phyloP scores from a whole-genome alignment of 495 filamentous ascomycete genomes.

The Neurospora sp. region DNA sequence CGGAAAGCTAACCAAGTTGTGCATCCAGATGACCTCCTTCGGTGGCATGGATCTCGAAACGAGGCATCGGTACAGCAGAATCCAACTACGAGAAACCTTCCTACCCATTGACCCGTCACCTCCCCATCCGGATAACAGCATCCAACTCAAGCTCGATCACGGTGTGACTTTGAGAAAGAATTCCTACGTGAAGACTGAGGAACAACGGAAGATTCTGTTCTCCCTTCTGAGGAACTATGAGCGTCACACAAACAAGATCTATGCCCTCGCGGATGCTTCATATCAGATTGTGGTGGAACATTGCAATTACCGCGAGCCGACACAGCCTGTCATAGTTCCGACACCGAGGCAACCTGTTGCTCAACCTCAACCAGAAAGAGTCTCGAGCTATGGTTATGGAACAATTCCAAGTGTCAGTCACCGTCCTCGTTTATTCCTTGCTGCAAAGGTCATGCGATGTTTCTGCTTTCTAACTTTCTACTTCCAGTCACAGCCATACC shows the following conservation, averaged over 20 bases:
- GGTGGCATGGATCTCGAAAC: background rate
- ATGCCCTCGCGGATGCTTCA: background rate
- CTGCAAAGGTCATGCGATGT: no score
- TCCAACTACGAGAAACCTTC: background rate
- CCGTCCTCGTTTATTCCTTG: no score
- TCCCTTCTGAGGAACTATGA: background rate
- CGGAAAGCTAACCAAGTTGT: background rate
- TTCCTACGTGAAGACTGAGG: background rate
- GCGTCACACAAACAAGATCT: background rate
- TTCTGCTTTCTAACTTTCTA: background rate
- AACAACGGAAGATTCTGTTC: background rate
- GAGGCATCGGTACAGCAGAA: background rate
- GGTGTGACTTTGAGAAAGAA: background rate
- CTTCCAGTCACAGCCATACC: background rate
- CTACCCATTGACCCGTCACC: background rate
- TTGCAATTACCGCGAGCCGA: background rate
- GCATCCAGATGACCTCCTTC: background rate
- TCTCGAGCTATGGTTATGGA: background rate
- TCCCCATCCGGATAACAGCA: background rate
- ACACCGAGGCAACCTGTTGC: no score
- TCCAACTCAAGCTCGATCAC: background rate
- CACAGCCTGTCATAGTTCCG: no score
- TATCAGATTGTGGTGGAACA: background rate
- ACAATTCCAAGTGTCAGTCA: background rate
- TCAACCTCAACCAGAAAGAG: background rate